Conservation (phyloP, 2,329 filamentous ascomycete genomes). For the Metarhizium humberi region DNA sequence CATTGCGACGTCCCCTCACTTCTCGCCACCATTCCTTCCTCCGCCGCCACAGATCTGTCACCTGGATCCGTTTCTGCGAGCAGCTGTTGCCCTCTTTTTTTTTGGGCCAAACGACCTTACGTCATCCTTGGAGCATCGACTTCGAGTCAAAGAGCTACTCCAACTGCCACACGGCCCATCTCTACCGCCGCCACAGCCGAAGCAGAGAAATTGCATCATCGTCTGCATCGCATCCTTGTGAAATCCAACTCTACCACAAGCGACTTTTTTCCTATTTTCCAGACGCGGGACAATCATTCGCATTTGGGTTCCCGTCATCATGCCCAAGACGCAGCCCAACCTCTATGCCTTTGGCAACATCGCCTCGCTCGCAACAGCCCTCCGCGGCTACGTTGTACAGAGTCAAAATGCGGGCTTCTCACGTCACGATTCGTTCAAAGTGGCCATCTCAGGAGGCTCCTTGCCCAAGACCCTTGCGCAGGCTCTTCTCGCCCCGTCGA, state of each 20-base stretch:
- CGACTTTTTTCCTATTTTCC: neutral
- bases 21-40: neutral
- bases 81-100: neutral
- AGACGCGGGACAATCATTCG: neutral
- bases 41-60: neutral
- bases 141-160: neutral
- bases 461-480: slow-evolving; percentile 81
- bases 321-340: slow-evolving; percentile 50
- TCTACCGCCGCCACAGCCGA: neutral
- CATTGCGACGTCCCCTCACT: too few species aligned
- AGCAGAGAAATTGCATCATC: neutral
- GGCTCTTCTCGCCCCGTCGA: slow-evolving; percentile 57
- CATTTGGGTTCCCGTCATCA: neutral
- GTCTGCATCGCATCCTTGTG: neutral
- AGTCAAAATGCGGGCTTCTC: slow-evolving; percentile 70
- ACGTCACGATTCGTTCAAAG: slow-evolving; percentile 78
- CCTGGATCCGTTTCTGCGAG: neutral
- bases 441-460: slow-evolving; percentile 89
- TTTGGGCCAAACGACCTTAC: too few species aligned
- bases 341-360: slow-evolving; percentile 73
- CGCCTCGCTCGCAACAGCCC: slow-evolving; percentile 61
- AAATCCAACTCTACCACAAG: neutral
- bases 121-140: too few species aligned
- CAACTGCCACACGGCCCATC: neutral
- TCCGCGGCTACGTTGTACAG: slow-evolving; percentile 75